Base-by-base conservation (phyloP, 2,329 filamentous ascomycete species). In the Arachnomyces sp. region DNA sequence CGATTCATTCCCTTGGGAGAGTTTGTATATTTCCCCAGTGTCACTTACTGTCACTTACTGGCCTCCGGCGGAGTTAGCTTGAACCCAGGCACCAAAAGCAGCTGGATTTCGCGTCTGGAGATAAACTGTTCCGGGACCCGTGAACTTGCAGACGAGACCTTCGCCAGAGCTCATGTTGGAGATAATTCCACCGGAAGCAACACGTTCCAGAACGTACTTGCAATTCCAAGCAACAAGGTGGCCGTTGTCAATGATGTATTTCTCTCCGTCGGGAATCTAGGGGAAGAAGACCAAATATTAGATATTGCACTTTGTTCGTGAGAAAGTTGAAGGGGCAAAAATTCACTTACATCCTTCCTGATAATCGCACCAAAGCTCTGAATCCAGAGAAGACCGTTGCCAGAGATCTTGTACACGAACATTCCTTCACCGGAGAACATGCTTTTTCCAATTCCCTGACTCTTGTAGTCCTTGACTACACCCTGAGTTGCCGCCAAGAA, bases 191-290 rank as follows among this genome's bases (percentile, higher is more conserved):
- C 92, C 92, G 3, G 85, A 92, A 0, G 90, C 82, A 3, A 93
- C 84, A 12, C 92, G 81, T 66, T 95, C 88, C 47, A 98, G 79
- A 3, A 86, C 75, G 55, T 96, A 98, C 56, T 94, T 87, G 57
- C 85, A 89, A 60, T 95, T 95, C 92, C 92, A 98, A 0, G 92
- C 90, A 0, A 96, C 88, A 1, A 96, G 73, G 52, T 96, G 88
- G 3, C 87, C 87, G 53, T 95, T 95, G 55, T 95, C 87, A 42
- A 95, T 81, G 49, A 92, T 86, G 63, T 95, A 96, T 52, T 83
- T 84, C 60, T 96, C 90, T 7, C 82, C 82, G 9, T 74, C 70
- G 1, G 49, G 47, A n/a, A 68, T 58, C 66, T 68, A 34, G 4
- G 34, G 4, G 16, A 12, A 17, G 34, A 12, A 12, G 16, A 17